Conservation (phyloP, 1,139 yeast genomes). For the Hanseniaspora uvarum region DNA sequence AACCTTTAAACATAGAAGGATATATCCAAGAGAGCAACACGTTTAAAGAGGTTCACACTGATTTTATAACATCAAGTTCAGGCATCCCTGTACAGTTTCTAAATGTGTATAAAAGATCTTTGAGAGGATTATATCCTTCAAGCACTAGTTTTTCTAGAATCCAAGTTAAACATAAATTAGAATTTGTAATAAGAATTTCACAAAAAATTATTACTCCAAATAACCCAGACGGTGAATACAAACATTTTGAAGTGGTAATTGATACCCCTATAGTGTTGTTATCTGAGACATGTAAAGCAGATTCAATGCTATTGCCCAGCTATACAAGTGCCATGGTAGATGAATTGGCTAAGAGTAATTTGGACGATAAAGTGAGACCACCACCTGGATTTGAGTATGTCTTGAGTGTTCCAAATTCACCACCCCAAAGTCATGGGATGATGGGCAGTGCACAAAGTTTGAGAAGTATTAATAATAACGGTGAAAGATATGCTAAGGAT, state of each 20-base stretch:
- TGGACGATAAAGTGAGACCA: constrained; percentile 26
- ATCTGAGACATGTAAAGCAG: constrained; percentile 61
- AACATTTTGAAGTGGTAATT: constrained; percentile 79
- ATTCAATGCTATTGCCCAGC: constrained; percentile 59
- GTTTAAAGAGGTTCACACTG: constrained; percentile 20
- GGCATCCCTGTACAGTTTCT: constrained; percentile 25
- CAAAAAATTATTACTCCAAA: constrained; percentile 35
- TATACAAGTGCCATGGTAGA: constrained; percentile 42
- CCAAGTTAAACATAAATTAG: constrained; percentile 64
- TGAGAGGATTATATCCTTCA: constrained; percentile 52
- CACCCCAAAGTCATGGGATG: constrained; percentile 12
- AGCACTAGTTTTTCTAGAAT: constrained; percentile 57
- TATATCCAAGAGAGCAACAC: constrained; percentile 16
- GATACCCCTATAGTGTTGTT: constrained; percentile 73
- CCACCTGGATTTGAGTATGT: constrained; percentile 58
- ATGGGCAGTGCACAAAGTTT: background rate
- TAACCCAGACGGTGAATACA: constrained; percentile 47
- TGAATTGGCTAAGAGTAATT: constrained; percentile 21
- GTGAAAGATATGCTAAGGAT: background rate
- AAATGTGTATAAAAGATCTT: constrained; percentile 27
- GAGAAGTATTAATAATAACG: background rate
- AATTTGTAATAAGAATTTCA: constrained; percentile 68
- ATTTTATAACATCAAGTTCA: constrained; percentile 22
- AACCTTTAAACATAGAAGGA: background rate
- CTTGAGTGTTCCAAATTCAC: constrained; percentile 32